Evolutionary conservation across 225 moss, liverwort and hornwort genomes (phyloP).

Genomic region (Rhytidiadelphus loreus): DNA sequence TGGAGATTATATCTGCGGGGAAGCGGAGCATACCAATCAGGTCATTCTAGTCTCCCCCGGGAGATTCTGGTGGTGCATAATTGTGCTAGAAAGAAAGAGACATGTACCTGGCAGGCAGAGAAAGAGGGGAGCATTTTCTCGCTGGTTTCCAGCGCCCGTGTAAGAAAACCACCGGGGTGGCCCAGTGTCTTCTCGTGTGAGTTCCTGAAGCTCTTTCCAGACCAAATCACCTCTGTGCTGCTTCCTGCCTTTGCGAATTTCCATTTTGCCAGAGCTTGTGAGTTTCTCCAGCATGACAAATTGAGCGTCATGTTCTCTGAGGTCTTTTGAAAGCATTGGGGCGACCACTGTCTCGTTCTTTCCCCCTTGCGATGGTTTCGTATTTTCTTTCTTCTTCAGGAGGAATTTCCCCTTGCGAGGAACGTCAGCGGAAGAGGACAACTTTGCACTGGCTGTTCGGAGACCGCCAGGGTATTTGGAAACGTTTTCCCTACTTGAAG

Average conservation of each 20-base stretch:
- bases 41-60: neutral
- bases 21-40: neutral
- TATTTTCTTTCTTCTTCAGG: neutral
- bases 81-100: neutral
- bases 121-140: slow-evolving; percentile 55
- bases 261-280: neutral
- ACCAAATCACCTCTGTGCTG: slow-evolving; percentile 10
- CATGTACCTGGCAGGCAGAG: slow-evolving; percentile 75
- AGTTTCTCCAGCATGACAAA: neutral
- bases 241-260: neutral
- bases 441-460: neutral
- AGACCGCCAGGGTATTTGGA: neutral
- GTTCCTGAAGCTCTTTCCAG: slow-evolving; percentile 46
- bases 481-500: neutral
- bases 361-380: neutral
- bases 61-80: neutral
- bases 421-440: slow-evolving; percentile 1
- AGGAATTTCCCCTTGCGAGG: neutral
- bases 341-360: neutral
- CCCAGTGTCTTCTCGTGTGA: slow-evolving; percentile 28
- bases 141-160: slow-evolving; percentile 7
- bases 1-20: slow-evolving; percentile 70
- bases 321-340: neutral
- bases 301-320: neutral
- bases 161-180: slow-evolving; percentile 66